These are phyloP conservation scores for Triticum monococcum DNA, from an alignment of 176 grass and related monocot species.

Conservation along the genomic window DNA sequence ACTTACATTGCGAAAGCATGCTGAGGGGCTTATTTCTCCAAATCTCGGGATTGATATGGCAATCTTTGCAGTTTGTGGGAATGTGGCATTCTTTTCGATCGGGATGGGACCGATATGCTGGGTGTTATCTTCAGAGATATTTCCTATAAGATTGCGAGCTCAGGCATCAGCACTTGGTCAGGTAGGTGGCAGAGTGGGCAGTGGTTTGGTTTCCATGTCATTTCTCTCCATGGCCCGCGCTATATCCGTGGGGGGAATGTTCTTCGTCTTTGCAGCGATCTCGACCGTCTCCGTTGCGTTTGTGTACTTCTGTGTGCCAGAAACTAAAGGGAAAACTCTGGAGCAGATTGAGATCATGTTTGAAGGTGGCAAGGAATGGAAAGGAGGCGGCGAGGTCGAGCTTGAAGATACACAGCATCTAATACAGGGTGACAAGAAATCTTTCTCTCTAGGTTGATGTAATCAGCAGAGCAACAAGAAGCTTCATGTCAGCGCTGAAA, in stretches of 20 bases:
- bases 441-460: constrained; percentile 36
- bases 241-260: constrained; percentile 77
- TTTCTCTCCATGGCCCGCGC: constrained; percentile 73
- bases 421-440: constrained; percentile 47
- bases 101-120: constrained; percentile 94
- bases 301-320: constrained; percentile 77
- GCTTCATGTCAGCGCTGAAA: not conserved
- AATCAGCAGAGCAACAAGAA: constrained; percentile 17
- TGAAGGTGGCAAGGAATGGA: constrained; percentile 57
- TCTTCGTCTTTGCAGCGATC: constrained; percentile 62
- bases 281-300: constrained; percentile 64
- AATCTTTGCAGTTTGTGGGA: constrained; percentile 79
- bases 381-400: constrained; percentile 64
- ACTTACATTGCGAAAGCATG: constrained; percentile 54
- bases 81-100: constrained; percentile 87
- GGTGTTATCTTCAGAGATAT: constrained; percentile 92
- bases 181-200: constrained; percentile 82
- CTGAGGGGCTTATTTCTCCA: constrained; percentile 44
- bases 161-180: constrained; percentile 88
- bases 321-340: constrained; percentile 88
- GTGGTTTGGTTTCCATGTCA: constrained; percentile 83
- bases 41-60: constrained; percentile 61
- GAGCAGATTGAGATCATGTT: constrained; percentile 95
- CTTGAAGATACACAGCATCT: constrained; percentile 67
- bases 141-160: constrained; percentile 79